phyloP scores from a whole-genome alignment of 495 filamentous ascomycete species.

The Hypoxylon perforatum region DNA sequence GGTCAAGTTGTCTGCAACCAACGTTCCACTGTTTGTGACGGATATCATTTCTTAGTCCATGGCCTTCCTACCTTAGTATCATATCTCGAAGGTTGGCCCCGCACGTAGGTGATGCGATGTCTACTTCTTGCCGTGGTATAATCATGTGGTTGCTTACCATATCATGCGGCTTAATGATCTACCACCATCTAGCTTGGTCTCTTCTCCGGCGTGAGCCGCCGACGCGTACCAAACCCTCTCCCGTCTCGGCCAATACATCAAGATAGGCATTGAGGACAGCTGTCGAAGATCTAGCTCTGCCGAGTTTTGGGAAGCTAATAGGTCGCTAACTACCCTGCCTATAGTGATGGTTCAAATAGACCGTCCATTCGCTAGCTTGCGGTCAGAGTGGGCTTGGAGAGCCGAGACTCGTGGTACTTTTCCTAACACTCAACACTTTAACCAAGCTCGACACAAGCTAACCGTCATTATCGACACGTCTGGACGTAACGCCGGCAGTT shows the following conservation, averaged over 20 bases:
- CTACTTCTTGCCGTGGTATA: not conserved
- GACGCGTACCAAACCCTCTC: not conserved
- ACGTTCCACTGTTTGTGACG: not conserved
- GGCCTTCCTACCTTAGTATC: slow-evolving; percentile 5
- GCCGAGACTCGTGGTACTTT: slow-evolving; percentile 2
- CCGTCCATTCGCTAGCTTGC: not conserved
- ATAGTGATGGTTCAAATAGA: not conserved
- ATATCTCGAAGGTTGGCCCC: not conserved
- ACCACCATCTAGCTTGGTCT: not conserved
- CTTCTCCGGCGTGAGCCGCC: not conserved
- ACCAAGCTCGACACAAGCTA: not conserved
- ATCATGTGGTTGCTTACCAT: slow-evolving; percentile 8
- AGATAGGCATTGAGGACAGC: not conserved
- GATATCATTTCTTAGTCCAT: slow-evolving; percentile 2
- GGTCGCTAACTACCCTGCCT: not conserved
- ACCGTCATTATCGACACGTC: not conserved
- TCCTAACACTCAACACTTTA: not conserved
- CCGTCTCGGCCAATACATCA: no score
- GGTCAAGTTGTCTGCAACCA: slow-evolving; percentile 5
- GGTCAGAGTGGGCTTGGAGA: not conserved
- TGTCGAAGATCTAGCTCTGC: not conserved
- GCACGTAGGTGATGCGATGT: not conserved
- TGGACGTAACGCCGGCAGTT: slow-evolving; percentile 2
- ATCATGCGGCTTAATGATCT: slow-evolving; percentile 23
- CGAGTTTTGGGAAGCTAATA: not conserved